Evolutionary conservation across 441 rosid genomes (phyloP), one percentile per base, ranked within the genome.

Genomic region (Populus hybrid): DNA sequence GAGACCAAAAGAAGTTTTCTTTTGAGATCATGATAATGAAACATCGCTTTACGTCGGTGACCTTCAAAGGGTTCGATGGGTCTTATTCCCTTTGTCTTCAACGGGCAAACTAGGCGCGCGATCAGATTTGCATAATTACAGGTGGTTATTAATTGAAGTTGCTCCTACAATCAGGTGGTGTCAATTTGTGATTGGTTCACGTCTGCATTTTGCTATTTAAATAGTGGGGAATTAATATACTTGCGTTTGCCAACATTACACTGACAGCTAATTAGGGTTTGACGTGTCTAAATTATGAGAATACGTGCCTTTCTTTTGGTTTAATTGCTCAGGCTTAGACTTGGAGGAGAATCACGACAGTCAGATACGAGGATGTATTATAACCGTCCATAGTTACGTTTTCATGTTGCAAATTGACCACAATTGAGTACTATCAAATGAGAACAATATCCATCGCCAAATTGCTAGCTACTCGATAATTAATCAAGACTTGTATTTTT

Each of bases 11-110:
- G 0, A 6, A 20, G 14, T 1, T 1, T 8, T n/a, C 30, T 5
- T 11, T 12, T 21, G 18, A 3, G 42, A 26, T 10, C 21, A 8
- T 20, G 20, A 64, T 73, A 76, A 72, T 20, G 28, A 67, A 77
- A 34, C 21, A 63, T 75, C 74, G 76, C 77, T 76, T 61, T 18
- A 50, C 66, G 28, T 16, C 18, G 50, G 69, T 73, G 83, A 75
- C 79, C 80, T 63, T 73, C 67, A 46, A 54, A 40, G 69, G 8
- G 16, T 28, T 24, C 28, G 72, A 64, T 24, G 70, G 38, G 69
- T 59, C 36, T 24, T 59, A 18, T 1, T 2, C 35, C 20, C 20
- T 36, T 10, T 1, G 23, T 68, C 38, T 20, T 68, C 46, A 23
- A 21, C 24, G 4, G 2, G 46, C 71, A 68, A 68, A 35, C 10